Evolutionary conservation across 345 rosid species (phyloP).

Genomic region (Bruguiera parviflora): DNA sequence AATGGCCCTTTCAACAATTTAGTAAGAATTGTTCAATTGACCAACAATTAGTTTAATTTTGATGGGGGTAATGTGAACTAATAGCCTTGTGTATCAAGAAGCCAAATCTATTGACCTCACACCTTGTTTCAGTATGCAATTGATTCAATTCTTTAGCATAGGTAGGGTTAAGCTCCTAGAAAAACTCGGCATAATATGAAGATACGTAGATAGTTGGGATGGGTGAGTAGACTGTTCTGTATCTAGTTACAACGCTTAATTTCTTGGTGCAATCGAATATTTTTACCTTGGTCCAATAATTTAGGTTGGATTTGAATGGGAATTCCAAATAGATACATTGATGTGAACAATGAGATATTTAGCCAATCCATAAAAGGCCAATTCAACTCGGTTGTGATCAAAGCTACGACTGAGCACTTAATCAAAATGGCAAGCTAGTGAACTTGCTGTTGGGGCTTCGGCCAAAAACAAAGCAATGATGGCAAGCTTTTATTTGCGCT

Average conservation of each 20-base stretch:
- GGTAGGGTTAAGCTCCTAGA: neutral
- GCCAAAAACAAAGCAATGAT: too few species aligned
- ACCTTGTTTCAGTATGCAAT: constrained; percentile 16
- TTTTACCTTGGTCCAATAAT: neutral
- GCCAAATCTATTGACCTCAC: constrained; percentile 28
- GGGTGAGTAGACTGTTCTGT: constrained; percentile 11
- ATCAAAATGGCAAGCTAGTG: constrained; percentile 10
- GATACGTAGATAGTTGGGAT: neutral
- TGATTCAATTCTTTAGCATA: neutral
- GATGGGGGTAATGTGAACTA: constrained; percentile 18
- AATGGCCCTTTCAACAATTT: constrained; percentile 12
- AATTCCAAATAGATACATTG: neutral
- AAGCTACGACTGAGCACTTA: neutral
- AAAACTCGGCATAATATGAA: constrained; percentile 4
- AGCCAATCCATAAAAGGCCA: constrained; percentile 15
- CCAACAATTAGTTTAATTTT: neutral
- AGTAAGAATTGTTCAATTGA: constrained; percentile 14
- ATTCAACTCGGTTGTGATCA: constrained; percentile 25
- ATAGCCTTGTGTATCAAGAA: constrained; percentile 14
- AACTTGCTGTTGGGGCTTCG: constrained; percentile 24
- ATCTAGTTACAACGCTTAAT: constrained; percentile 8
- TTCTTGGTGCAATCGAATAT: too few species aligned
- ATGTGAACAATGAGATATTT: constrained; percentile 9
- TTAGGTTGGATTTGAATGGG: neutral
- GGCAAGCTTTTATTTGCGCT: constrained; percentile 7